Evolutionary conservation across 2,329 filamentous ascomycete species (phyloP).

Genomic region (Beauveria sp.): DNA sequence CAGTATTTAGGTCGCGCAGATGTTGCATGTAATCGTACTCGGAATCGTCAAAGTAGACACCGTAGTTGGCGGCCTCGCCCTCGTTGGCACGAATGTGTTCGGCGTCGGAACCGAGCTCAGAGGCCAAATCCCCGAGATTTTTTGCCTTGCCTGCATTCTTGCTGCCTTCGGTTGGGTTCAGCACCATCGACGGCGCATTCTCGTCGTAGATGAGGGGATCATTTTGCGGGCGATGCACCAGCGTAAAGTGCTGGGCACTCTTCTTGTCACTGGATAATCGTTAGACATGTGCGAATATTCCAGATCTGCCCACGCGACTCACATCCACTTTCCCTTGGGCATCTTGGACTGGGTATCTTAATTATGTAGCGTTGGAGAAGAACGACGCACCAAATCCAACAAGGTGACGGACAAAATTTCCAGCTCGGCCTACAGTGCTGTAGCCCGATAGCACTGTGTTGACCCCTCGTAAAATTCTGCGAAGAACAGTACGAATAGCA

Average conservation of each 20-base stretch:
- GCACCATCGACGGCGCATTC: constrained; percentile 80
- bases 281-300: constrained; percentile 10
- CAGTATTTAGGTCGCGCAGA: constrained; percentile 75
- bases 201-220: constrained; percentile 94
- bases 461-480: not conserved
- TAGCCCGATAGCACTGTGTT: constrained; percentile 23
- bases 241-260: constrained; percentile 82
- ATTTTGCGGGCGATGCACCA: constrained; percentile 94
- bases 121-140: constrained; percentile 66
- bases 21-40: constrained; percentile 99
- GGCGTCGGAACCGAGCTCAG: constrained; percentile 63
- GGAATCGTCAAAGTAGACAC: constrained; percentile 90
- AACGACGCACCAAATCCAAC: constrained; percentile 4
- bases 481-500: constrained; percentile 22
- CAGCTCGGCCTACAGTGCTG: constrained; percentile 4
- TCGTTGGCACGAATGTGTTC: constrained; percentile 73
- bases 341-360: constrained; percentile 43
- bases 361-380: constrained; percentile 13
- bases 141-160: constrained; percentile 42
- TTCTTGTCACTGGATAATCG: constrained; percentile 64
- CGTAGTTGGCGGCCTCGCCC: constrained; percentile 89
- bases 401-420: constrained; percentile 23
- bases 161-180: constrained; percentile 56
- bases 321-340: constrained; percentile 68
- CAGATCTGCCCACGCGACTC: constrained; percentile 17